Percentiles rank a stretch among this genome's conserved stretches.
Evolutionary conservation across 352 stramenopile species (phyloP).

Genomic region (Globisporangium acanthophoron): DNA sequence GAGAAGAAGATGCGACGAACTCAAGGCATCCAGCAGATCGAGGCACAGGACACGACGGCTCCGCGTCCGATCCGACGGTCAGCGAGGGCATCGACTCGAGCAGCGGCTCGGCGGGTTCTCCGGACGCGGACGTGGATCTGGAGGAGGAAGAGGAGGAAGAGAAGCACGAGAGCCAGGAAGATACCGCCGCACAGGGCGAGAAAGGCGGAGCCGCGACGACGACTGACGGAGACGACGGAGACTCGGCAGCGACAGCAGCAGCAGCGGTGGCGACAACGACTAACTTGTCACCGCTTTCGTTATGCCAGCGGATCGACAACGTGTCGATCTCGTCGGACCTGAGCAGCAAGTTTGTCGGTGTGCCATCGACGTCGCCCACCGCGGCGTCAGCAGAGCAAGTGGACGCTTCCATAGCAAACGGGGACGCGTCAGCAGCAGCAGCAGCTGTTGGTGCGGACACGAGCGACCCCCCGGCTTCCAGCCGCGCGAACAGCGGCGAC

Average conservation of each 20-base stretch:
- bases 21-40: background rate
- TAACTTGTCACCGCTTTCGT: constrained; percentile 43
- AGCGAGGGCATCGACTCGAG: background rate
- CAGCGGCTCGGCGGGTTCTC: background rate
- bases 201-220: background rate
- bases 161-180: background rate
- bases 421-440: too few species aligned
- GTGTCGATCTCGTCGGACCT: constrained; percentile 59
- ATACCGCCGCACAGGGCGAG: too few species aligned
- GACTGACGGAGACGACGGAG: constrained; percentile 1
- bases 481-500: background rate
- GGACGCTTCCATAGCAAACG: background rate
- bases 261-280: constrained; percentile 8
- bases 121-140: background rate
- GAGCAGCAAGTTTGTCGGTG: constrained; percentile 2
- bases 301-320: constrained; percentile 73
- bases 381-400: background rate
- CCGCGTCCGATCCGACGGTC: background rate
- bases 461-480: too few species aligned
- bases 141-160: constrained; percentile 13
- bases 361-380: background rate
- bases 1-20: background rate
- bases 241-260: background rate
- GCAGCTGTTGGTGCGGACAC: too few species aligned
- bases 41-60: background rate